Evolutionary conservation across 2,329 filamentous ascomycete species (phyloP).

Genomic region (Fusarium sororula): DNA sequence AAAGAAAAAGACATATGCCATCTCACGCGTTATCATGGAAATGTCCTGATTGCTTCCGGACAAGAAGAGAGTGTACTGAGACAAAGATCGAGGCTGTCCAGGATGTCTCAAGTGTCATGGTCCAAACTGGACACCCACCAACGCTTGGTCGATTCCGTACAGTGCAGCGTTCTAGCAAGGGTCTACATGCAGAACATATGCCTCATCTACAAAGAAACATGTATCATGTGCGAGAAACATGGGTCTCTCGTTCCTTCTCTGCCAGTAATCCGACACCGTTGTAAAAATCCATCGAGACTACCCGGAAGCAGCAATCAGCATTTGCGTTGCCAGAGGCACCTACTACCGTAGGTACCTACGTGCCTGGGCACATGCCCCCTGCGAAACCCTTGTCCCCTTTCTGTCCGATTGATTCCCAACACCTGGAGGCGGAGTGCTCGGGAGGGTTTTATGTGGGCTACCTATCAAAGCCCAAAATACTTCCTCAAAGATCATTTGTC

Average conservation of each 20-base stretch:
- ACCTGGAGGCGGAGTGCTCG: conserved; percentile 1
- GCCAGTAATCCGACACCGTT: not conserved
- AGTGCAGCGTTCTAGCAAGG: conserved; percentile 4
- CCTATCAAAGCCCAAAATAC: conserved; percentile 5
- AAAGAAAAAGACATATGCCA: not conserved
- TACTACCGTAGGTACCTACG: not conserved
- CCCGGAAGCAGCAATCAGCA: conserved; percentile 7
- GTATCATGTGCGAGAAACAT: conserved; percentile 8
- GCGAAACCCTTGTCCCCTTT: not conserved
- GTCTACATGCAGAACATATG: conserved; percentile 1
- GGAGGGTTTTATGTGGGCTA: not conserved
- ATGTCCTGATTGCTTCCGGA: not conserved
- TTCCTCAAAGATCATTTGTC: conserved; percentile 3
- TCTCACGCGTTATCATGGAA: not conserved
- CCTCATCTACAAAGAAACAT: not conserved
- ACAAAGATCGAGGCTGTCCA: conserved; percentile 7
- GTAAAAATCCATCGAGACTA: not conserved
- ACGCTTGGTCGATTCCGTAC: not conserved
- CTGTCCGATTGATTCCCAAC: conserved; percentile 11
- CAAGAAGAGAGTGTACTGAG: conserved; percentile 5
- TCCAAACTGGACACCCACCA: conserved; percentile 5
- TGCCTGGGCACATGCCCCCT: not conserved
- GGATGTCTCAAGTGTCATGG: conserved; percentile 1
- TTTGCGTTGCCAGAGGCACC: not conserved
- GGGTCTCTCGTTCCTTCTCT: not conserved